Conservation (phyloP, 2,329 filamentous ascomycete genomes). For the Pseudogymnoascus sp. region DNA sequence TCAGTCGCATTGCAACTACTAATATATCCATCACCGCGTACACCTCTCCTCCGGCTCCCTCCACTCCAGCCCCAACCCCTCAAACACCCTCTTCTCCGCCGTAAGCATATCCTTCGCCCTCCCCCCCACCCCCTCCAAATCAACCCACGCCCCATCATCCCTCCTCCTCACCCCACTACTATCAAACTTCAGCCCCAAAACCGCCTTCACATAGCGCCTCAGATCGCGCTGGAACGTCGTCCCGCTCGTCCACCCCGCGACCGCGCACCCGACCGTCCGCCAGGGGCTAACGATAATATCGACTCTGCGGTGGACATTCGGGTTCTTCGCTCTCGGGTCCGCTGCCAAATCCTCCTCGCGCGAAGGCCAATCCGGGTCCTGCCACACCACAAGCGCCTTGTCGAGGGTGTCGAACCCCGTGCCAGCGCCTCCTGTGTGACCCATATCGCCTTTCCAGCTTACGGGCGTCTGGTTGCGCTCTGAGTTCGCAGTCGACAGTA, state of each 20-base stretch:
- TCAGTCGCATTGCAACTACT: background rate
- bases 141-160: slow-evolving; percentile 57
- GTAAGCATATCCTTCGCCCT: slow-evolving; percentile 51
- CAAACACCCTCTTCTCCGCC: slow-evolving; percentile 75
- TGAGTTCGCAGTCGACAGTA: slow-evolving; percentile 59
- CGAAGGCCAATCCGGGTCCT: slow-evolving; percentile 49
- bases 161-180: slow-evolving; percentile 74
- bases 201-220: slow-evolving; percentile 66
- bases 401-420: slow-evolving; percentile 80
- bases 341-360: slow-evolving; percentile 26
- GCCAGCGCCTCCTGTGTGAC: slow-evolving; percentile 31
- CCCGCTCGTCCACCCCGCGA: slow-evolving; percentile 80
- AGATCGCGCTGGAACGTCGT: slow-evolving; percentile 87
- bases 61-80: slow-evolving; percentile 62
- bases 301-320: slow-evolving; percentile 72
- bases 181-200: slow-evolving; percentile 75
- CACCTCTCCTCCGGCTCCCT: slow-evolving; percentile 56
- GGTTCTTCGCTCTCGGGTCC: slow-evolving; percentile 42
- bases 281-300: slow-evolving; percentile 89
- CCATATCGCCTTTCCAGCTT: slow-evolving; percentile 40
- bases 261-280: slow-evolving; percentile 79
- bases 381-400: slow-evolving; percentile 90
- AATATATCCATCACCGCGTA: slow-evolving; percentile 8
- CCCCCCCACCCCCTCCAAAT: slow-evolving; percentile 52
- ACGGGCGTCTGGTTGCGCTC: slow-evolving; percentile 59